These are phyloP conservation scores for Erodium maritimum DNA, from an alignment of 345 rosid genomes.

Conservation along the genomic window DNA sequence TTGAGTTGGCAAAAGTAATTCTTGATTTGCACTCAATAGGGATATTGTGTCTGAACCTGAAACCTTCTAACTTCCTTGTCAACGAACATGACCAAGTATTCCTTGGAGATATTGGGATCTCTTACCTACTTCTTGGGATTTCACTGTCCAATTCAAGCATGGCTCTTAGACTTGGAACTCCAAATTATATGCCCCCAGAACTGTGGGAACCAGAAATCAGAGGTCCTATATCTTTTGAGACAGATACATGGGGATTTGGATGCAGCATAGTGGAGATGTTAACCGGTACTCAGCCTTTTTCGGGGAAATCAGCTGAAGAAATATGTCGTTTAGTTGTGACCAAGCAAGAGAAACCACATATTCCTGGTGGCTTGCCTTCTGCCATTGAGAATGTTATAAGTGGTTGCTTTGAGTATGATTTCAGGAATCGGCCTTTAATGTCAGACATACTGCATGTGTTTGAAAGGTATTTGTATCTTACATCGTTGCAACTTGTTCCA, in stretches of 20 bases:
- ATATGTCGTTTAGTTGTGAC: slow-evolving; percentile 53
- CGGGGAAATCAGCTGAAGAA: slow-evolving; percentile 54
- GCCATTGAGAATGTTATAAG: slow-evolving; percentile 51
- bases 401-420: slow-evolving; percentile 86
- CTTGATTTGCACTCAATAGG: slow-evolving; percentile 55
- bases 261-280: slow-evolving; percentile 92
- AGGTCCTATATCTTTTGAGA: slow-evolving; percentile 83
- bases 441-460: slow-evolving; percentile 55
- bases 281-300: slow-evolving; percentile 77
- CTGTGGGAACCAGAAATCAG: slow-evolving; percentile 85
- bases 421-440: slow-evolving; percentile 81
- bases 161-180: slow-evolving; percentile 64
- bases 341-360: slow-evolving; percentile 54
- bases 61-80: slow-evolving; percentile 69
- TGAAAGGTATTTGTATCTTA: slow-evolving; percentile 32
- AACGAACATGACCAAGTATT: slow-evolving; percentile 52
- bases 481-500: background rate
- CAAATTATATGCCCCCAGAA: slow-evolving; percentile 97
- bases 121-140: slow-evolving; percentile 60
- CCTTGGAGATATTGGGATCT: slow-evolving; percentile 74
- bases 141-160: slow-evolving; percentile 54
- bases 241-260: slow-evolving; percentile 93
- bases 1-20: slow-evolving; percentile 61
- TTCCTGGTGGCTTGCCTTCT: slow-evolving; percentile 73
- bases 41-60: slow-evolving; percentile 63